These are phyloP conservation scores for Trichosporon ovoides DNA, from an alignment of 1,284 basidiomycete species.

Conservation along the genomic window DNA sequence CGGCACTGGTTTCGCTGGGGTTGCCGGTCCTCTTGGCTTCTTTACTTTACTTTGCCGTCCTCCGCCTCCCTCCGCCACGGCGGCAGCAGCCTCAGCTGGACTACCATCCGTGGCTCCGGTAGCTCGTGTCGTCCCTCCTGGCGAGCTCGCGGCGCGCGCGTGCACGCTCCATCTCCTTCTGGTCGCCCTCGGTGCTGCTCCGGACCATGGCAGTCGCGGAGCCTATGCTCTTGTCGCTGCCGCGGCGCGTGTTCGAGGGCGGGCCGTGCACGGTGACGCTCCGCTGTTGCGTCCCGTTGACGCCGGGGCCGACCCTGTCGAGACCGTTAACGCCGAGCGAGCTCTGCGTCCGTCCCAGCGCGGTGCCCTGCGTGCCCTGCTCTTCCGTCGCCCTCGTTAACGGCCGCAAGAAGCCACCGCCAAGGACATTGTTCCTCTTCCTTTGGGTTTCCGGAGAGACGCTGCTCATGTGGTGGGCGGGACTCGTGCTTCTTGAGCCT, in stretches of 20 bases:
- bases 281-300: neutral
- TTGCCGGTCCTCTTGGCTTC: too few relatives aligned
- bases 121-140: slow-evolving; percentile 34
- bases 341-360: slow-evolving; percentile 17
- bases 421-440: slow-evolving; percentile 28
- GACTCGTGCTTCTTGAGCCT: slow-evolving; percentile 7
- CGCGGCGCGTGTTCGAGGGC: neutral
- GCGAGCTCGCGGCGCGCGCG: slow-evolving; percentile 25
- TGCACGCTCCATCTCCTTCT: slow-evolving; percentile 19
- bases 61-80: too few relatives aligned
- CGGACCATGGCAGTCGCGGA: slow-evolving; percentile 35
- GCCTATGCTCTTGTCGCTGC: neutral
- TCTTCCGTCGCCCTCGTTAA: slow-evolving; percentile 32
- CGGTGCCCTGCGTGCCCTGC: neutral
- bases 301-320: neutral
- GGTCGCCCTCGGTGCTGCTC: slow-evolving; percentile 33
- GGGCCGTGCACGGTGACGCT: neutral
- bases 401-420: slow-evolving; percentile 35
- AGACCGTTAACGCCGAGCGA: neutral
- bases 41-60: too few relatives aligned
- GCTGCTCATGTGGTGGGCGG: slow-evolving; percentile 5
- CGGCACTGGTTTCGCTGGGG: too few relatives aligned
- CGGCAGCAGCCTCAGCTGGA: neutral
- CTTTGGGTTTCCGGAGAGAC: slow-evolving; percentile 20
- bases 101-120: slow-evolving; percentile 44